Evolutionary conservation across 441 rosid genomes (phyloP).

Genomic region (Geranium incanum): DNA sequence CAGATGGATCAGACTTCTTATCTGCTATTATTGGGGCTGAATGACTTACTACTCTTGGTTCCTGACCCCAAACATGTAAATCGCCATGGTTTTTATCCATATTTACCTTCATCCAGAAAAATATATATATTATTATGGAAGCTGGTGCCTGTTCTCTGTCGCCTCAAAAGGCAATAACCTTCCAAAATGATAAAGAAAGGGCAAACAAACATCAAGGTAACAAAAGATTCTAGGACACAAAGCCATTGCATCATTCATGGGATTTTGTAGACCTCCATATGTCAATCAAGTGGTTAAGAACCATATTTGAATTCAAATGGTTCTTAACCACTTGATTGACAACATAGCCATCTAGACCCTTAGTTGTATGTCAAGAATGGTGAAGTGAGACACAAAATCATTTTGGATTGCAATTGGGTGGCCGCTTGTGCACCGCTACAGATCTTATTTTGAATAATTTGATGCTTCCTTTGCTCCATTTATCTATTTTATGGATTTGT

Average conservation of each 20-base stretch:
- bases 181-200: conserved; percentile 2
- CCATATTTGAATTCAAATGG: no score
- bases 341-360: background rate
- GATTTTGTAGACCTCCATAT: background rate
- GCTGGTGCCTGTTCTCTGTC: background rate
- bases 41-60: conserved; percentile 49
- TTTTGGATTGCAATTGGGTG: background rate
- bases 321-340: background rate
- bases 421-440: background rate
- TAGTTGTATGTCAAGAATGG: background rate
- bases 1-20: conserved; percentile 52
- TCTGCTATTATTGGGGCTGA: conserved; percentile 87
- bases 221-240: background rate
- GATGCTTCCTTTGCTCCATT: background rate
- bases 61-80: conserved; percentile 30
- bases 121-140: background rate
- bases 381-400: background rate
- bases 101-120: conserved; percentile 33
- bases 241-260: background rate
- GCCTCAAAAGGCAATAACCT: background rate
- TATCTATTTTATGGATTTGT: background rate
- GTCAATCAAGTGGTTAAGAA: no score
- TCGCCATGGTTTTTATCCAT: conserved; percentile 28
- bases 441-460: background rate
- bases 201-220: background rate